Percentiles rank a stretch among this genome's conserved stretches.
These are phyloP conservation scores for Ogataea degrootiae DNA, from an alignment of 805 yeast species.

Conservation along the genomic window DNA sequence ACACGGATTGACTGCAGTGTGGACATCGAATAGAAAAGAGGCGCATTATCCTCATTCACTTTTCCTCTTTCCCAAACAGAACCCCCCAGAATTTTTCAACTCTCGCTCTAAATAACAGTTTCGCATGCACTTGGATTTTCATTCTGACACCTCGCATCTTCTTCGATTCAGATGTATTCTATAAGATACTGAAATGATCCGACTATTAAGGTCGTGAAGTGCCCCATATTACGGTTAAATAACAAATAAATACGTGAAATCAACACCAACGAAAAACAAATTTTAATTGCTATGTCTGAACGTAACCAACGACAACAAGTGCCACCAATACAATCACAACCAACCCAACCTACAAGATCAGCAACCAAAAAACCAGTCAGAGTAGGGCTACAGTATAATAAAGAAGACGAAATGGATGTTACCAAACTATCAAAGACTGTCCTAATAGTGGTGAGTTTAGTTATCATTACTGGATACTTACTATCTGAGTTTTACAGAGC, in stretches of 20 bases:
- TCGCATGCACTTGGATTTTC: too few relatives aligned
- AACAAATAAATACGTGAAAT: too few relatives aligned
- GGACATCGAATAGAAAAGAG: background rate
- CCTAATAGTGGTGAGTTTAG: background rate
- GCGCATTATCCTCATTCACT: background rate
- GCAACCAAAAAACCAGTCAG: background rate
- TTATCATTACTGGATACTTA: background rate
- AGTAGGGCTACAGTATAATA: conserved; percentile 13
- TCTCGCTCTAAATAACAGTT: too few relatives aligned
- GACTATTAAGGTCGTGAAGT: too few relatives aligned
- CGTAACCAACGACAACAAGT: background rate
- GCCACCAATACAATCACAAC: background rate
- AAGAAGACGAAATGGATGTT: conserved; percentile 19
- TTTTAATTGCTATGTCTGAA: too few relatives aligned
- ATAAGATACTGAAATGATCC: too few relatives aligned
- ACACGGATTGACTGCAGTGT: background rate
- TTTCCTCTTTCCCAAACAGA: background rate
- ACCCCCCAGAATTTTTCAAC: background rate
- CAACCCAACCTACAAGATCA: background rate
- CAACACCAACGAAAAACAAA: too few relatives aligned
- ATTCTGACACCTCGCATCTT: too few relatives aligned
- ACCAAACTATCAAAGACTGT: conserved; percentile 16
- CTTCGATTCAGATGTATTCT: too few relatives aligned
- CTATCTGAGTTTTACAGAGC: conserved; percentile 1
- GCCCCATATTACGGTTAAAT: too few relatives aligned